Evolutionary conservation across 1,284 basidiomycete genomes (phyloP).

Genomic region (Lentinus polychrous): DNA sequence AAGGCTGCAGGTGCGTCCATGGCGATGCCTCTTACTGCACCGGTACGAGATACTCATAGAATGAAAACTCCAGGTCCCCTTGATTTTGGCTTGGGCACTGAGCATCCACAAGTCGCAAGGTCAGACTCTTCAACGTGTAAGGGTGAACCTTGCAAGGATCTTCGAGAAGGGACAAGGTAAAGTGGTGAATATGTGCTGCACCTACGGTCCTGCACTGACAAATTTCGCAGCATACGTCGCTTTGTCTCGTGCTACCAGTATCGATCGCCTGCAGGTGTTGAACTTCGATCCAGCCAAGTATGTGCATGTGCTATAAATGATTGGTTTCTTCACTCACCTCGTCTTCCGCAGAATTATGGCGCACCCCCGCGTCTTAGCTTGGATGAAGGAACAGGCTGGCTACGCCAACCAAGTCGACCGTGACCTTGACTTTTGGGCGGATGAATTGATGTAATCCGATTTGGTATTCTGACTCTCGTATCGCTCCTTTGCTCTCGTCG

Average conservation of each 20-base stretch:
- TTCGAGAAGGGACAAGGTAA: constrained; percentile 81
- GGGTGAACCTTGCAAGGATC: constrained; percentile 54
- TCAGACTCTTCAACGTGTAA: constrained; percentile 74
- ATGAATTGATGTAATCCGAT: neutral
- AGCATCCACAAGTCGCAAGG: constrained; percentile 87
- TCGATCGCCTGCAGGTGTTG: constrained; percentile 20
- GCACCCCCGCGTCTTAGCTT: constrained; percentile 3
- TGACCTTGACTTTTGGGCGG: constrained; percentile 5
- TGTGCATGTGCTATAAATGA: neutral
- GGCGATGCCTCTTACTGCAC: neutral
- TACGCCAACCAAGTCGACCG: constrained; percentile 1
- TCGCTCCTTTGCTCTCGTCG: too few relatives aligned
- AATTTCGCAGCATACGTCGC: constrained; percentile 22
- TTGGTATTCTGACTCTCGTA: too few relatives aligned
- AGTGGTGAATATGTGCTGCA: neutral
- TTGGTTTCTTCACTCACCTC: neutral
- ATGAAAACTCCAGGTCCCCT: constrained; percentile 45
- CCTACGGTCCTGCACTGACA: neutral
- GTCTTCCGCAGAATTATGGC: constrained; percentile 1
- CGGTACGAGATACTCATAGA: neutral
- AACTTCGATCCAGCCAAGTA: constrained; percentile 21
- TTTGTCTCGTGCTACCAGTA: constrained; percentile 22
- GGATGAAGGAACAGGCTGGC: constrained; percentile 5
- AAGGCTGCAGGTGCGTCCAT: constrained; percentile 39
- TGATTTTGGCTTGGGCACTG: constrained; percentile 78